Evolutionary conservation across 176 grass and related monocot genomes (phyloP).

Genomic region (Pharus latifolius): DNA sequence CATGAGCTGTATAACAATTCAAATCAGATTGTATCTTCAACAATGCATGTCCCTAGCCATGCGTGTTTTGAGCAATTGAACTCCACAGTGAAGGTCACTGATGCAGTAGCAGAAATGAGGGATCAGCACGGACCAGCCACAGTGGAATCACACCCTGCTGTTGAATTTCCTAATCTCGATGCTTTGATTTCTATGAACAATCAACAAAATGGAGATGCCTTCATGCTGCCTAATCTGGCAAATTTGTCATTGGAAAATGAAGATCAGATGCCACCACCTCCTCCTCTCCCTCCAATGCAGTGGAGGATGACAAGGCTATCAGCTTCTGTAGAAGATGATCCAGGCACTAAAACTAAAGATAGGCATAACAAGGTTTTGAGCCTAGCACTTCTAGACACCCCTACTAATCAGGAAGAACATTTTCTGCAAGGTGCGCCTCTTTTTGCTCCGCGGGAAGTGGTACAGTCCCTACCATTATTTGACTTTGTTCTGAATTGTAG

Average conservation of each 20-base stretch:
- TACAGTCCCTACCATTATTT: conserved; percentile 13
- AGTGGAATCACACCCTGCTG: conserved; percentile 25
- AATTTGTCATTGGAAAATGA: conserved; percentile 20
- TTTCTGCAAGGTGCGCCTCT: neutral
- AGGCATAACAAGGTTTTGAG: neutral
- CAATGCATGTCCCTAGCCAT: conserved; percentile 36
- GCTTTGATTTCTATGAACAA: conserved; percentile 30
- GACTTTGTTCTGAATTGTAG: neutral
- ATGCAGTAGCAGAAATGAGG: conserved; percentile 23
- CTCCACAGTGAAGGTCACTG: conserved; percentile 25
- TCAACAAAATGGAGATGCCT: conserved; percentile 23
- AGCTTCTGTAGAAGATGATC: conserved; percentile 27
- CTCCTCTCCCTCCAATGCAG: conserved; percentile 89
- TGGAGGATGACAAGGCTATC: conserved; percentile 71
- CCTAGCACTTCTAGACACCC: conserved; percentile 21
- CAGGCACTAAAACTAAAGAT: conserved; percentile 10
- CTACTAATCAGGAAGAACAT: conserved; percentile 19
- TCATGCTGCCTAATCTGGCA: conserved; percentile 9
- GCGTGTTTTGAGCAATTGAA: conserved; percentile 54
- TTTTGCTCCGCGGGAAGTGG: conserved; percentile 21
- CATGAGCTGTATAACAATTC: conserved; percentile 20
- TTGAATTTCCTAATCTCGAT: conserved; percentile 49
- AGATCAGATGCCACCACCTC: conserved; percentile 56
- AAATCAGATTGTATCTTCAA: conserved; percentile 33
- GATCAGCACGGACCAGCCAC: conserved; percentile 15